These are phyloP conservation scores for Trifolium dubium DNA, from an alignment of 306 rosid species.

Conservation along the genomic window DNA sequence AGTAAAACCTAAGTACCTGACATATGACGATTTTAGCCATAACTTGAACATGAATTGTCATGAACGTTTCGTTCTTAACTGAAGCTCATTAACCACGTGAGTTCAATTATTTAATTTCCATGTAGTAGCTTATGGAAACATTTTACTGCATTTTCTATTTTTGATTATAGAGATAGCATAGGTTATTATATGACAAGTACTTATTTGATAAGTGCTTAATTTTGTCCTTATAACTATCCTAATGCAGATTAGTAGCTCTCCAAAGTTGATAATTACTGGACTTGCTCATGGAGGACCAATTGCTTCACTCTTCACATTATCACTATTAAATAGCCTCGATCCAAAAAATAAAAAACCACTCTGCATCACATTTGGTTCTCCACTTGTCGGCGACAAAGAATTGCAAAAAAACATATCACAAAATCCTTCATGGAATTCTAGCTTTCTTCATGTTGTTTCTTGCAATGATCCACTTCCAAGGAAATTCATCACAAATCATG, in stretches of 20 bases:
- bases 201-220: too few species aligned
- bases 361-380: conserved; percentile 82
- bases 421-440: conserved; percentile 63
- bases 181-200: too few species aligned
- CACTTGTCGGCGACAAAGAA: conserved; percentile 56
- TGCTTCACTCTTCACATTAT: conserved; percentile 74
- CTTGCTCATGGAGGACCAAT: conserved; percentile 64
- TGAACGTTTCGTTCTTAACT: neutral
- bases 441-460: conserved; percentile 68
- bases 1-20: neutral
- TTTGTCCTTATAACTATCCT: neutral
- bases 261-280: conserved; percentile 61
- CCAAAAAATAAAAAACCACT: conserved; percentile 55
- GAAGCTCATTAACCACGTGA: neutral
- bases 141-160: too few species aligned
- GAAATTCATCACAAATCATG: neutral
- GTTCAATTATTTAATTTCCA: neutral
- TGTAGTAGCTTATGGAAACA: neutral
- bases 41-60: neutral
- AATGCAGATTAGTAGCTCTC: conserved; percentile 39
- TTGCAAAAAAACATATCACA: conserved; percentile 52
- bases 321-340: conserved; percentile 48
- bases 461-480: conserved; percentile 53
- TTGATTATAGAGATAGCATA: too few species aligned
- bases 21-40: neutral